Evolutionary conservation across 108 stramenopile species (phyloP), one percentile per base, ranked within the genome.

Genomic region (Ochromonas danica): DNA sequence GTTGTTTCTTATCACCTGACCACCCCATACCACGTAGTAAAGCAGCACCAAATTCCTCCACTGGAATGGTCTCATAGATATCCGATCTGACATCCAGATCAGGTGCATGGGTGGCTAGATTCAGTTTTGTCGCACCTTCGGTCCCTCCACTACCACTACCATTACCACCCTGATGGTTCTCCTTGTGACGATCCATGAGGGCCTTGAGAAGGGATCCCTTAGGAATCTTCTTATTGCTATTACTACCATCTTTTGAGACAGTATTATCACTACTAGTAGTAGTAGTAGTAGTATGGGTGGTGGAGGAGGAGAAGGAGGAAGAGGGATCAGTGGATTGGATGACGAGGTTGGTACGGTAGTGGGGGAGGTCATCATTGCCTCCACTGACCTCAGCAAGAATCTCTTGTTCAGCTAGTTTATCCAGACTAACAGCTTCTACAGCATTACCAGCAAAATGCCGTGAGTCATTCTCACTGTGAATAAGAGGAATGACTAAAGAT

Each of bases 11-110:
- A 67, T 67, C 63, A 33, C 45, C 72, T 42, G 36, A 6, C 43
- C 51, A 75, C 36, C 72, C 45, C 51, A 75, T 75, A 25, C 72
- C 51, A 27, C 72, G 36, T 10, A 57, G 31, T 25, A 75, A 14
- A 28, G 43, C 45, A 28, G 51, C 51, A 36, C 72, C 72, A 36
- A 57, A 75, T 75, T 60, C 72, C 6, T 42, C 40, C 36, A 60
- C 43, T 6, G 72, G 72, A 27, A 45, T 41, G 38, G 6, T 27
- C 6, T 57, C 41, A 41, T 60, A 75, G 6, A 41, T 36, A 41
- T 10, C 10, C 22, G 72, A 75, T 33, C 22, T 75, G 72, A 60
- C 14, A 41, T 33, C 27, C 22, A 75, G 10, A 42, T 75, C 72
- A 75, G 14, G 10, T 14, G 51, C 51, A 42, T 70, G 67, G 22